Base-by-base conservation (phyloP, 2,329 filamentous ascomycete species). In the Hansfordia pulvinata region DNA sequence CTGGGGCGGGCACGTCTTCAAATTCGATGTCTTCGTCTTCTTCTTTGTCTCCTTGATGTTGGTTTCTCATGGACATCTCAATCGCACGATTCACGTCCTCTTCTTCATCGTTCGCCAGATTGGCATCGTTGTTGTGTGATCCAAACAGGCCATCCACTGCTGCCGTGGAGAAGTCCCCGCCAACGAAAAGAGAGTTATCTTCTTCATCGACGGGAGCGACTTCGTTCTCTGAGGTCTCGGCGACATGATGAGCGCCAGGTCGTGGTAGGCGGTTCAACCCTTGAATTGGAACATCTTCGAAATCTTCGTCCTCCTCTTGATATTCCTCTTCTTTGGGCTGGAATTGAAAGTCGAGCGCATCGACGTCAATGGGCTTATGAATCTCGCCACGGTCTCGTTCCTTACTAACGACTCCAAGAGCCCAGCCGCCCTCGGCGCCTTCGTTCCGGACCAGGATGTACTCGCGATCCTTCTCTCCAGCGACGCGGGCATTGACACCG, bases 391-490 rank as follows among this genome's bases (percentile, higher is more conserved):
- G 67, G 26, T 90, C 72, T 36, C 81, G 92, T 32, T 83, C 78
- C 34, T 76, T 83, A 34, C 78, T 85, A 13, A 98, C 86, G 15
- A 98, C 90, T 27, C 90, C 90, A 5, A 98, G 58, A 1, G 88
- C 88, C 85, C 86, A 98, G 5, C 90, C 90, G 23, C 90, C 90
- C 48, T 96, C 88, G 2, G 84, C 85, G 1, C 85, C 83, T 23
- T 92, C 84, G 41, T 96, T 96, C 54, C 90, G 93, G 20, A 98
- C 86, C 4, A 98, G 60, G 9, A 98, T 86, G 43, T 98, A 98
- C 50, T 98, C 90, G 42, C 83, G 76, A 10, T 84, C 82, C 43
- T 76, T 84, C 46, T 98, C 90, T 26, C 90, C 74, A 10, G 80
- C 78, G 37, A 93, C 69, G 27, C 84, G 66, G 26, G 62, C 66